These are phyloP conservation scores for Arctium lappa DNA, from an alignment of 129 eudicot genomes.

Conservation along the genomic window DNA sequence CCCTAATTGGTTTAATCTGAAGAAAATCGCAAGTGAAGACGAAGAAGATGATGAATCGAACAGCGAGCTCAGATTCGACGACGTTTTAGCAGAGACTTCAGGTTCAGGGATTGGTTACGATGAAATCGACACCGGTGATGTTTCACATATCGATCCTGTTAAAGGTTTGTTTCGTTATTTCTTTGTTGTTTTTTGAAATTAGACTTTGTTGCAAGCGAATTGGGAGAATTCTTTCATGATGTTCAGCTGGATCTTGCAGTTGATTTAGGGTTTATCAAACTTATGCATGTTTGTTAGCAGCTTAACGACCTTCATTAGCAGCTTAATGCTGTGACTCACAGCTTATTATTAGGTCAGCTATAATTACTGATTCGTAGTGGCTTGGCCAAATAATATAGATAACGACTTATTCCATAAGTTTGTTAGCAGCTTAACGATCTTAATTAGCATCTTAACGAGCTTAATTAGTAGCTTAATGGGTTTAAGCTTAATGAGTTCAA, in stretches of 20 bases:
- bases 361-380: too few relatives aligned
- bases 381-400: too few relatives aligned
- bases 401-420: too few relatives aligned
- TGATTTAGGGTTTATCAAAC: background rate
- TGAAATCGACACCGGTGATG: constrained; percentile 35
- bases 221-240: background rate
- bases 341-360: too few relatives aligned
- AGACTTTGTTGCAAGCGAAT: background rate
- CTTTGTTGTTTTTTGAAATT: background rate
- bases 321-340: too few relatives aligned
- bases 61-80: constrained; percentile 26
- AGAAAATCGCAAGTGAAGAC: constrained; percentile 17
- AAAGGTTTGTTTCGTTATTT: constrained; percentile 46
- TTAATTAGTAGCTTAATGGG: too few relatives aligned
- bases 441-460: too few relatives aligned
- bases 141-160: constrained; percentile 59
- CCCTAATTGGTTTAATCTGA: constrained; percentile 67
- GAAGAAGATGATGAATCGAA: constrained; percentile 7
- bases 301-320: too few relatives aligned
- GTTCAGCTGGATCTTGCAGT: background rate
- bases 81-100: constrained; percentile 39
- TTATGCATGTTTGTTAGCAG: too few relatives aligned
- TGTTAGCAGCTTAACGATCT: too few relatives aligned
- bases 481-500: too few relatives aligned
- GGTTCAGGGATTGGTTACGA: constrained; percentile 30